phyloP scores from a whole-genome alignment of 1,284 basidiomycete genomes.

The Trichosporon sp. region DNA sequence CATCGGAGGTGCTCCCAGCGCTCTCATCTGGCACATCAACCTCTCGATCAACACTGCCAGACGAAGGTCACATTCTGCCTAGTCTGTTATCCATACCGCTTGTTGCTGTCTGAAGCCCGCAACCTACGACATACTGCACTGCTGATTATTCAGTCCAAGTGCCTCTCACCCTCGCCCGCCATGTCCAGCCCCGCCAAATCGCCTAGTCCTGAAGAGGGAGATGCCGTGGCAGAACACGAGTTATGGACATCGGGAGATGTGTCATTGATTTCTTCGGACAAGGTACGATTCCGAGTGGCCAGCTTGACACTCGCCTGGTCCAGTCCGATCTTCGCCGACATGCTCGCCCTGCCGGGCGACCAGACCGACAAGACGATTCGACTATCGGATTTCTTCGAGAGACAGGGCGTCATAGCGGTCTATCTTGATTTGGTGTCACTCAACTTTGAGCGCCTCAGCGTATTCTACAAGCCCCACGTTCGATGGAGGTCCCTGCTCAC shows the following conservation, averaged over 20 bases:
- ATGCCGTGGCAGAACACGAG: neutral
- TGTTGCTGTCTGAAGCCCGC: no score
- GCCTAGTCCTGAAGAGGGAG: neutral
- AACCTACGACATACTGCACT: no score
- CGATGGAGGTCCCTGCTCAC: neutral
- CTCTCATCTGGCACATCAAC: no score
- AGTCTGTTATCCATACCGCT: no score
- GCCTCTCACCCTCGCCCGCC: no score
- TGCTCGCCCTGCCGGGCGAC: neutral
- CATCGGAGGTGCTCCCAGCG: no score
- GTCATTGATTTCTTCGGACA: slow-evolving; percentile 10
- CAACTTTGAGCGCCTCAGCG: neutral
- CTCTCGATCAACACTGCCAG: no score
- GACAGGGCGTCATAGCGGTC: neutral
- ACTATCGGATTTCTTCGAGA: neutral
- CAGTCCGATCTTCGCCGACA: neutral
- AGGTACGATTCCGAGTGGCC: slow-evolving; percentile 9
- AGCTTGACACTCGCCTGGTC: neutral
- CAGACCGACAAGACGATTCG: neutral
- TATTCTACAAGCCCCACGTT: neutral
- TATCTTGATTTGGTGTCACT: neutral
- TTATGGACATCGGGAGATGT: slow-evolving; percentile 1
- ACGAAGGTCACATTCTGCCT: no score
- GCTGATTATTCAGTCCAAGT: no score
- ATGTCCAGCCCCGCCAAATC: neutral